These are phyloP conservation scores for Podaxis mareebaensis DNA, from an alignment of 768 basidiomycete genomes.

Conservation along the genomic window DNA sequence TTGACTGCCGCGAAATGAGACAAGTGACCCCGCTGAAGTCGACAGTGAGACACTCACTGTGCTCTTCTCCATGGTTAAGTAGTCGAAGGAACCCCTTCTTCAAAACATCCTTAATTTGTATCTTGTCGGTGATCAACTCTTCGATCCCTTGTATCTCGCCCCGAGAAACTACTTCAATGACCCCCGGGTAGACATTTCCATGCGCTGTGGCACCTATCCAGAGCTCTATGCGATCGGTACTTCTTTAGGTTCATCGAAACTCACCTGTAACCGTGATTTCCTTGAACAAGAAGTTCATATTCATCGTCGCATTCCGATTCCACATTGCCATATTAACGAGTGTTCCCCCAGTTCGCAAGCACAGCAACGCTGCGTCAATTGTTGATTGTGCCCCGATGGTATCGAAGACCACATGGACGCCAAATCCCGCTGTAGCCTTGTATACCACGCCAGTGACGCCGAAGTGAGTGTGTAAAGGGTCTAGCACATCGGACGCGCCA, in stretches of 20 bases:
- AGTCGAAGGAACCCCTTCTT: constrained; percentile 43
- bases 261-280: constrained; percentile 41
- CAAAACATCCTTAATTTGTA: constrained; percentile 43
- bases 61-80: constrained; percentile 38
- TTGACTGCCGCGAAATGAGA: constrained; percentile 28
- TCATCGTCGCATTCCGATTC: constrained; percentile 35
- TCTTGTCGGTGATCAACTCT: constrained; percentile 42
- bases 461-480: constrained; percentile 30
- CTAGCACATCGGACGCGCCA: constrained; percentile 38
- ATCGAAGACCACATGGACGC: constrained; percentile 49
- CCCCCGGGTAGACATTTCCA: constrained; percentile 36
- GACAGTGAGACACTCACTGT: constrained; percentile 30
- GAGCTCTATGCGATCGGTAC: neutral
- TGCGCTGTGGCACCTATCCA: constrained; percentile 36
- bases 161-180: constrained; percentile 37
- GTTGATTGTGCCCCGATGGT: constrained; percentile 42
- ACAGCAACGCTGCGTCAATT: constrained; percentile 34
- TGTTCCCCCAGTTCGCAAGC: constrained; percentile 38
- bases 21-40: neutral
- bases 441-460: constrained; percentile 26
- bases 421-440: constrained; percentile 31
- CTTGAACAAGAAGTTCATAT: constrained; percentile 36
- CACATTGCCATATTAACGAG: constrained; percentile 47
- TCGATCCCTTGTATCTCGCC: constrained; percentile 40
- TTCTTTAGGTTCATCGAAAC: neutral